phyloP scores from a whole-genome alignment of 176 grass and related monocot species.

The Triticum monococcum region DNA sequence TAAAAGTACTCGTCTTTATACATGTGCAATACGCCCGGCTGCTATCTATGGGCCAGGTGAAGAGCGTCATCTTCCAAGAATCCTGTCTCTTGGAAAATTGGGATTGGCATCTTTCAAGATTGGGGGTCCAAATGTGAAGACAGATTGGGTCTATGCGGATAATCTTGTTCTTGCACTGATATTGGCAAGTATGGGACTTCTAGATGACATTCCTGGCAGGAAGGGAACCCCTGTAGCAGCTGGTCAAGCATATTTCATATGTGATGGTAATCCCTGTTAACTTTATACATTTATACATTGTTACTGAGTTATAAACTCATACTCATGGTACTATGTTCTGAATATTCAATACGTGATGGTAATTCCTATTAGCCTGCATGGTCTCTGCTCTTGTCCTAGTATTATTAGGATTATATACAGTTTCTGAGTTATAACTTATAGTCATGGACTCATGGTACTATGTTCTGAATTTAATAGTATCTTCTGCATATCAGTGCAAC shows the following conservation, averaged over 20 bases:
- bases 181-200: slow-evolving; percentile 78
- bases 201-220: slow-evolving; percentile 70
- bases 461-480: neutral
- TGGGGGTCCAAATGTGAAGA: slow-evolving; percentile 68
- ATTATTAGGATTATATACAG: neutral
- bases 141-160: slow-evolving; percentile 93
- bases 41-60: slow-evolving; percentile 95
- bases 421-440: neutral
- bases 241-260: slow-evolving; percentile 93
- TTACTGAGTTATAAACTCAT: neutral
- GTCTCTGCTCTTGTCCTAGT: neutral
- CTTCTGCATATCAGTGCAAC: neutral
- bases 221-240: slow-evolving; percentile 71
- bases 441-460: neutral
- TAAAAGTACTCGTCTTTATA: slow-evolving; percentile 57
- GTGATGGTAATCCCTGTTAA: slow-evolving; percentile 66
- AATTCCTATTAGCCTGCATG: slow-evolving; percentile 30
- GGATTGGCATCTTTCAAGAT: slow-evolving; percentile 77
- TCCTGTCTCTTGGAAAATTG: slow-evolving; percentile 86
- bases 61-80: slow-evolving; percentile 85
- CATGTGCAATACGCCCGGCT: slow-evolving; percentile 83
- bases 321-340: neutral
- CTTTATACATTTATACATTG: neutral
- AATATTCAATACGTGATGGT: slow-evolving; percentile 90
- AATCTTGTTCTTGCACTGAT: slow-evolving; percentile 96